Base-by-base conservation (phyloP, 371 early-diverging fungal species). In the Paraphysoderma sedebokerense region DNA sequence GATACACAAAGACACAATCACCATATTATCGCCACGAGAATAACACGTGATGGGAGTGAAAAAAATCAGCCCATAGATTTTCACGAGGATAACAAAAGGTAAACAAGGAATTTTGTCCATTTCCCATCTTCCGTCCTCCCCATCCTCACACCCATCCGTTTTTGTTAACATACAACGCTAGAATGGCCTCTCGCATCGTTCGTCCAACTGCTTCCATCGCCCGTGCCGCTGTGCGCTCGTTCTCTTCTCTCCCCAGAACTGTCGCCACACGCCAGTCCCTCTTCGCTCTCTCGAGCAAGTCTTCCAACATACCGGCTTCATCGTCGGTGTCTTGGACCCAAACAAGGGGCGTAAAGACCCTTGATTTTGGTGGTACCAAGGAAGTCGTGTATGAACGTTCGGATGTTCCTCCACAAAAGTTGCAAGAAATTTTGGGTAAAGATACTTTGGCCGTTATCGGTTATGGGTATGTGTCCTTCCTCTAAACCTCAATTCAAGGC, bases 361-460 rank as follows among this genome's bases (percentile, higher is more conserved):
- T 96, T 46, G 76, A 91, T 74, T 92, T 96, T 74, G 92, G 87
- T 57, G 93, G 92, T 51, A 70, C 82, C 52, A 65, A 81, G 50
- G 96, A 96, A 70, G 70, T 70, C 53, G 92, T 96, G 42, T 92
- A 85, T 65, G 96, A 96, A 70, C 87, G 96, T 48, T 59, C 82
- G 42, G 96, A 96, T 71, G 88, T 79, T 60, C 92, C 96, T 61
- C 70, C 70, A 52, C 83, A 81, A 55, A 92, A 92, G 79, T 75
- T 91, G 47, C 72, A 76, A 36, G 74, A 85, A 58, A 82, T 87
- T 57, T 92, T 96, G 72, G 80, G 76, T 67, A 71, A 91, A 55
- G 92, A 96, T 61, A 85, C 85, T 50, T 79, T 96, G 60, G 87
- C 92, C 44, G 85, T 96, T 40, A 79, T 96, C 57, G 96, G 96